These are phyloP conservation scores for Fusarium virguliforme DNA, from an alignment of 2,329 filamentous ascomycete species.

Conservation along the genomic window DNA sequence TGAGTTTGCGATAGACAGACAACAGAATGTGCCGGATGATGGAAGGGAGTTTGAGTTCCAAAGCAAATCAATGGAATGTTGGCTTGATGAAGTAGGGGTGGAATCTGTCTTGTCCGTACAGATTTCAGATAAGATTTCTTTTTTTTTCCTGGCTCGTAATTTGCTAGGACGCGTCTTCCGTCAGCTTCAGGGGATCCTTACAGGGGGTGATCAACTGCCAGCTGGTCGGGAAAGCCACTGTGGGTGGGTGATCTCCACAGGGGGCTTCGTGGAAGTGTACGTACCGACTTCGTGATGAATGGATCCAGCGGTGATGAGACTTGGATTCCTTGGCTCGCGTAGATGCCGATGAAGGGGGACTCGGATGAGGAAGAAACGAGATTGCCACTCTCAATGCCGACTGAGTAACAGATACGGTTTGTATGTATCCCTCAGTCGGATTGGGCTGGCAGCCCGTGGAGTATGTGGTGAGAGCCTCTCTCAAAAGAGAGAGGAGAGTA, in stretches of 20 bases:
- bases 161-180: conserved; percentile 39
- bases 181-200: conserved; percentile 30
- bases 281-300: conserved; percentile 33
- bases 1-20: conserved; percentile 15
- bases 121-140: conserved; percentile 39
- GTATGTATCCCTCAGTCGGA: conserved; percentile 25
- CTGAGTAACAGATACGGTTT: conserved; percentile 1
- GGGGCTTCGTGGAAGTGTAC: conserved; percentile 13
- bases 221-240: conserved; percentile 5
- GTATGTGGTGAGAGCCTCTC: conserved; percentile 32
- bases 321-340: neutral
- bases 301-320: conserved; percentile 20
- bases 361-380: conserved; percentile 2
- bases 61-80: conserved; percentile 38
- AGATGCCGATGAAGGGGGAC: conserved; percentile 10
- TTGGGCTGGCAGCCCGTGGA: conserved; percentile 34
- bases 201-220: conserved; percentile 20
- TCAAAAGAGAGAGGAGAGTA: conserved; percentile 33
- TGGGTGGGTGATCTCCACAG: conserved; percentile 37
- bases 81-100: conserved; percentile 26
- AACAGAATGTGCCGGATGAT: conserved; percentile 4
- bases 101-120: conserved; percentile 17
- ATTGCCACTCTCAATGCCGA: conserved; percentile 17
- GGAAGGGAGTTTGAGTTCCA: conserved; percentile 22
- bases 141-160: conserved; percentile 33